phyloP scores from a whole-genome alignment of 2,329 filamentous ascomycete species.

The Biscogniauxia sp. region DNA sequence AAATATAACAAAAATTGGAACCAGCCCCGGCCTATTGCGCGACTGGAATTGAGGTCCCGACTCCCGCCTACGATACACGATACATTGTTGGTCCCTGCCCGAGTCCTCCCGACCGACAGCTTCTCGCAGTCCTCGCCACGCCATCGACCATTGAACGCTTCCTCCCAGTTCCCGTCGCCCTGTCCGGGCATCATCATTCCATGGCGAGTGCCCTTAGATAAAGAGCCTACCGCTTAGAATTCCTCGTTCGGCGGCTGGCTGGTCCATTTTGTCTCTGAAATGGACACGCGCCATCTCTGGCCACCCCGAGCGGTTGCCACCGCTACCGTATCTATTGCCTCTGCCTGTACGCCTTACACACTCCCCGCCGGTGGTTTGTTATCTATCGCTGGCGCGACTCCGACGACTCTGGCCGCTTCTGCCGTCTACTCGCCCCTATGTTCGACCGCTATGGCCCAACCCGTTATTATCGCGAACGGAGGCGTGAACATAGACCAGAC shows the following conservation, averaged over 20 bases:
- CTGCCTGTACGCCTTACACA: slow-evolving; percentile 40
- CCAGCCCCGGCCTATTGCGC: neutral
- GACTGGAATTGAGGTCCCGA: neutral
- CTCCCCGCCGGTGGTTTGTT: slow-evolving; percentile 46
- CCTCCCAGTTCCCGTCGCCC: slow-evolving; percentile 7
- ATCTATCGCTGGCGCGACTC: slow-evolving; percentile 50
- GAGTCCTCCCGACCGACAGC: neutral
- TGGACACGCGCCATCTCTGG: slow-evolving; percentile 24
- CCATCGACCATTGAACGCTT: slow-evolving; percentile 17
- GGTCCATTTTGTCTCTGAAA: slow-evolving; percentile 21
- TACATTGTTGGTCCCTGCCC: neutral
- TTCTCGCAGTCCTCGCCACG: slow-evolving; percentile 3
- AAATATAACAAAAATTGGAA: neutral
- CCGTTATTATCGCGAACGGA: slow-evolving; percentile 42
- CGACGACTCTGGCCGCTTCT: slow-evolving; percentile 57
- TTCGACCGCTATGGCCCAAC: slow-evolving; percentile 39
- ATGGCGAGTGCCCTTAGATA: slow-evolving; percentile 35
- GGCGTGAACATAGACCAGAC: slow-evolving; percentile 40
- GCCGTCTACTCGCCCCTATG: slow-evolving; percentile 61
- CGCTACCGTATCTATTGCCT: slow-evolving; percentile 20
- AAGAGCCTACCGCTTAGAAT: slow-evolving; percentile 23
- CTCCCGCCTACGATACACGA: neutral
- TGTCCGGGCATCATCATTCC: slow-evolving; percentile 27
- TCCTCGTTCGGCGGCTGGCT: slow-evolving; percentile 28
- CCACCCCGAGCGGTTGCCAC: slow-evolving; percentile 29